Conservation (phyloP, 2,329 filamentous ascomycete species). For the Keithomyces neogunnii region DNA sequence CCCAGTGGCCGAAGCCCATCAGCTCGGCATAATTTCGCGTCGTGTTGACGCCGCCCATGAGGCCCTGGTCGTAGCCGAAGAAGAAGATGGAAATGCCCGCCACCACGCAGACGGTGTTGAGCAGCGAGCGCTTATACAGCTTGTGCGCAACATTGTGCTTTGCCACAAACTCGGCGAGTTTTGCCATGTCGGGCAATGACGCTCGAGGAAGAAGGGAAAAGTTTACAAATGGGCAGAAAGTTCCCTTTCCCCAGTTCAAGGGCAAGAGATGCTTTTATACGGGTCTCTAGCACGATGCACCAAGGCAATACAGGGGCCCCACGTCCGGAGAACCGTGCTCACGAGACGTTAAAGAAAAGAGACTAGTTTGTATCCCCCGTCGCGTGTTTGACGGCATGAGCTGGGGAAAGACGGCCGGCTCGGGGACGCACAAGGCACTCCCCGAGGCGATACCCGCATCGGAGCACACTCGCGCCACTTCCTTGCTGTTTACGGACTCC, state of each 20-base stretch:
- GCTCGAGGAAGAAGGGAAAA: background rate
- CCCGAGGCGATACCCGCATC: background rate
- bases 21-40: conserved; percentile 30
- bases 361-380: background rate
- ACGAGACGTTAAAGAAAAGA: background rate
- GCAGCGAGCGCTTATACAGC: conserved; percentile 45
- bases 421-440: background rate
- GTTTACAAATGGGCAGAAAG: background rate
- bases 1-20: conserved; percentile 39
- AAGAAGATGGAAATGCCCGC: conserved; percentile 44
- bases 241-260: background rate
- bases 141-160: conserved; percentile 35
- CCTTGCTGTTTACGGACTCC: background rate
- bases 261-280: background rate
- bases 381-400: background rate
- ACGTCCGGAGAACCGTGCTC: background rate
- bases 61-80: conserved; percentile 44
- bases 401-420: background rate
- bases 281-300: background rate
- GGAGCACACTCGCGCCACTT: too few relatives aligned
- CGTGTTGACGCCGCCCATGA: conserved; percentile 42
- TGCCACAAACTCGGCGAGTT: conserved; percentile 4
- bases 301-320: background rate
- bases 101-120: conserved; percentile 54
- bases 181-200: background rate